Conservation (phyloP, 2,329 filamentous ascomycete species). For the Talaromyces sp. region DNA sequence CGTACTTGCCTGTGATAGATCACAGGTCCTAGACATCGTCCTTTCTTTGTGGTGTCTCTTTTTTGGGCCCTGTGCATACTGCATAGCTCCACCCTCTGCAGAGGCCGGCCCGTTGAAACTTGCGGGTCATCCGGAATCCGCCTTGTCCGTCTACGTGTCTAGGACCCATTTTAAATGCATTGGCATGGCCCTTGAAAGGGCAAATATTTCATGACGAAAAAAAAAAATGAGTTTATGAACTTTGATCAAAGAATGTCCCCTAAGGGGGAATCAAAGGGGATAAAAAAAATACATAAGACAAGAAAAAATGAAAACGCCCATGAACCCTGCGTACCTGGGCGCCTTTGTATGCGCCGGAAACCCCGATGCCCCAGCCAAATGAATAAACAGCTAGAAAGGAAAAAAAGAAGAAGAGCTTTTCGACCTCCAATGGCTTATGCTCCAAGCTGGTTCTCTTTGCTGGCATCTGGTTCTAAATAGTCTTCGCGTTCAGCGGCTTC, state of each 20-base stretch:
- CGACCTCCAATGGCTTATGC: conserved; percentile 17
- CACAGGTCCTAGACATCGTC: not conserved
- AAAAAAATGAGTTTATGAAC: not conserved
- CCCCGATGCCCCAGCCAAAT: conserved; percentile 19
- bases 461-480: conserved; percentile 77
- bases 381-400: conserved; percentile 10
- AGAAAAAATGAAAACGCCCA: not conserved
- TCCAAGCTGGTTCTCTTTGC: conserved; percentile 43
- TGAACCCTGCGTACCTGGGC: conserved; percentile 14
- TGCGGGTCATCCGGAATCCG: conserved; percentile 16
- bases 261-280: too few relatives aligned
- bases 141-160: conserved; percentile 20
- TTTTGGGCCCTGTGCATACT: conserved; percentile 9
- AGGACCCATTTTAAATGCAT: conserved; percentile 4
- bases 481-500: conserved; percentile 90
- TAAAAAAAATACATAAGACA: not conserved
- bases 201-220: not conserved
- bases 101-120: conserved; percentile 13
- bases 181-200: conserved; percentile 1
- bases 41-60: not conserved
- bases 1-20: not conserved
- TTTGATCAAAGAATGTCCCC: not conserved
- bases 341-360: conserved; percentile 26
- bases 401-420: not conserved
- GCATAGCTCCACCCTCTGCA: conserved; percentile 16